phyloP scores from a whole-genome alignment of 1,284 basidiomycete species.

The Rhizopogon hawkerae region DNA sequence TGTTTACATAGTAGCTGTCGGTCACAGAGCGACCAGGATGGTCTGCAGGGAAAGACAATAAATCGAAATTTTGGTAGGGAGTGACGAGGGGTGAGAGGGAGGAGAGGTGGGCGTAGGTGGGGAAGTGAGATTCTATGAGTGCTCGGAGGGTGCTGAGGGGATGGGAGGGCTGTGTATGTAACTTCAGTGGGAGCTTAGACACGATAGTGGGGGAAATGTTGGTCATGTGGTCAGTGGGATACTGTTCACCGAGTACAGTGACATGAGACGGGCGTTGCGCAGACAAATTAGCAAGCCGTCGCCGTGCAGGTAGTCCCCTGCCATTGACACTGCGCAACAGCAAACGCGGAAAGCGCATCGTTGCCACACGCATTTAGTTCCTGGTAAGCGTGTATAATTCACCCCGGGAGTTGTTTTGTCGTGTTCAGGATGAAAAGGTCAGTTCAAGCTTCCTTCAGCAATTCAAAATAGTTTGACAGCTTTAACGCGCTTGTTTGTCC shows the following conservation, averaged over 20 bases:
- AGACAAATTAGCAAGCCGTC: constrained; percentile 13
- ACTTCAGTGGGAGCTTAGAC: constrained; percentile 59
- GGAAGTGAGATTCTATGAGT: constrained; percentile 81
- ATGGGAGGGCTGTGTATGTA: constrained; percentile 74
- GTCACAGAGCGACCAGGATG: constrained; percentile 87
- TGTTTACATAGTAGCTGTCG: constrained; percentile 97
- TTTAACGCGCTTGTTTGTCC: constrained; percentile 17
- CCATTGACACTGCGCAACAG: constrained; percentile 5
- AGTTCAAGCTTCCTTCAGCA: background rate
- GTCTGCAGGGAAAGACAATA: constrained; percentile 87
- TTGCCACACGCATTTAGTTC: background rate
- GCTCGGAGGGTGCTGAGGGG: constrained; percentile 81
- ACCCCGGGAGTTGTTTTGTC: background rate
- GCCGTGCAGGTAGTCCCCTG: constrained; percentile 6
- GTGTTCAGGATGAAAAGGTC: background rate
- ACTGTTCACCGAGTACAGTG: constrained; percentile 46
- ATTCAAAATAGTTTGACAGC: too few species aligned
- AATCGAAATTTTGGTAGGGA: constrained; percentile 92
- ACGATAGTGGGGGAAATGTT: constrained; percentile 85
- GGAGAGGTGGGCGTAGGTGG: constrained; percentile 57
- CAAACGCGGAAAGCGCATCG: constrained; percentile 14
- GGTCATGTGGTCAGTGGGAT: constrained; percentile 70
- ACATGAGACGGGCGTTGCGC: constrained; percentile 23
- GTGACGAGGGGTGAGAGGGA: constrained; percentile 85
- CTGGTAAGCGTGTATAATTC: background rate